phyloP scores from a whole-genome alignment of 2,329 filamentous ascomycete species.

The Phymatotrichopsis omnivora region DNA sequence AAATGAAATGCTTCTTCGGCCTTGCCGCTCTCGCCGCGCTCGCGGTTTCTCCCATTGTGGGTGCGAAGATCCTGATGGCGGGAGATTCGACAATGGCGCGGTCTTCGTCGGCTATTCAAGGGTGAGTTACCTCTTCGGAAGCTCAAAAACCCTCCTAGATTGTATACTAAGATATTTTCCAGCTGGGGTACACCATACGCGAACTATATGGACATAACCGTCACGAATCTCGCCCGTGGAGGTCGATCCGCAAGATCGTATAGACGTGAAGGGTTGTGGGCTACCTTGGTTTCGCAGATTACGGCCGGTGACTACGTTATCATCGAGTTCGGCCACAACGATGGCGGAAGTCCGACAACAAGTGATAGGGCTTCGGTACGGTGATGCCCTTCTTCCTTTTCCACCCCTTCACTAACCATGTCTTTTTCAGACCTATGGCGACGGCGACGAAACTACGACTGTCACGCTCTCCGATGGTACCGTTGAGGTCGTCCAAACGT shows the following conservation, averaged over 20 bases:
- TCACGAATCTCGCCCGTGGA: slow-evolving; percentile 55
- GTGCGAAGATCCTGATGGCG: slow-evolving; percentile 36
- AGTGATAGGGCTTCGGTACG: slow-evolving; percentile 38
- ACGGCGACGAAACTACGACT: slow-evolving; percentile 23
- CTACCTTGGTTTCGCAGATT: slow-evolving; percentile 45
- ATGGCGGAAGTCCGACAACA: slow-evolving; percentile 47
- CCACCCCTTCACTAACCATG: background rate
- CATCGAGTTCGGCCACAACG: slow-evolving; percentile 65
- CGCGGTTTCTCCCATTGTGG: slow-evolving; percentile 2
- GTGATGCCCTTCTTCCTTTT: background rate
- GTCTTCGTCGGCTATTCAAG: slow-evolving; percentile 15
- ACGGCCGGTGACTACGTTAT: slow-evolving; percentile 53
- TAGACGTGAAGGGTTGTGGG: slow-evolving; percentile 56
- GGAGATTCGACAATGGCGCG: slow-evolving; percentile 54
- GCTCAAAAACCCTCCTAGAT: background rate
- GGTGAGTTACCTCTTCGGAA: slow-evolving; percentile 2
- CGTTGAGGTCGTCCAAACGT: slow-evolving; percentile 30
- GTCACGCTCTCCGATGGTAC: slow-evolving; percentile 21
- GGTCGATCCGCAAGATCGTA: slow-evolving; percentile 58
- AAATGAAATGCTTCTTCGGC: slow-evolving; percentile 16
- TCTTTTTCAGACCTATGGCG: slow-evolving; percentile 10
- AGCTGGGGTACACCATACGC: slow-evolving; percentile 30
- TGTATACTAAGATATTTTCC: background rate
- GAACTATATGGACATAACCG: slow-evolving; percentile 31
- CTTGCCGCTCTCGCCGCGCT: slow-evolving; percentile 6